Percentiles rank a stretch among this genome's conserved stretches.
Evolutionary conservation across 2,329 filamentous ascomycete genomes (phyloP).

Genomic region (Sporothrix sp.): DNA sequence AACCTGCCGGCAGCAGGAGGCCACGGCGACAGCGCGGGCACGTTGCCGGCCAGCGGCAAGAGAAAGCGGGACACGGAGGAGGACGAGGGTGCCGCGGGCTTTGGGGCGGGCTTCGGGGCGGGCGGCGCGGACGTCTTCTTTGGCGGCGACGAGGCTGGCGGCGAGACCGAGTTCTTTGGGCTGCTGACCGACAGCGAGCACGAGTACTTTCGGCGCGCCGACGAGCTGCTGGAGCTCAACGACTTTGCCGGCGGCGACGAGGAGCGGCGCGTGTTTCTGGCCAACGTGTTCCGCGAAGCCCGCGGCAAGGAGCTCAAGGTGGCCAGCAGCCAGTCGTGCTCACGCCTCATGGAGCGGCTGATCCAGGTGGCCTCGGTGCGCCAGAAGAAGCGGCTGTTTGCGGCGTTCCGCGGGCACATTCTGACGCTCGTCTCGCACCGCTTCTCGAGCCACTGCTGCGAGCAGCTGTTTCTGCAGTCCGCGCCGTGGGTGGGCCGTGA

Average conservation of each 20-base stretch:
- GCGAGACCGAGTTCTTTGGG: slow-evolving; percentile 68
- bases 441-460: slow-evolving; percentile 95
- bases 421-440: slow-evolving; percentile 84
- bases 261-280: slow-evolving; percentile 60
- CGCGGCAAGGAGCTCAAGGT: slow-evolving; percentile 91
- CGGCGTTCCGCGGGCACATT: slow-evolving; percentile 78
- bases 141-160: slow-evolving; percentile 1
- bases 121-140: slow-evolving; percentile 11
- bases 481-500: slow-evolving; percentile 44
- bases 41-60: neutral
- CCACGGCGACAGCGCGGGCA: neutral
- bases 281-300: slow-evolving; percentile 78
- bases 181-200: slow-evolving; percentile 88
- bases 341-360: slow-evolving; percentile 80
- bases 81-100: neutral
- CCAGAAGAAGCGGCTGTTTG: slow-evolving; percentile 82
- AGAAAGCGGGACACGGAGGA: neutral
- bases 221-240: slow-evolving; percentile 82
- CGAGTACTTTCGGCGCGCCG: slow-evolving; percentile 86
- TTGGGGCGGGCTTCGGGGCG: neutral
- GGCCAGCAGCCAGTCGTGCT: slow-evolving; percentile 91
- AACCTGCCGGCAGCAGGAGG: neutral
- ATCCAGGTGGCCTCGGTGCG: slow-evolving; percentile 68
- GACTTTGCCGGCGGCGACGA: slow-evolving; percentile 65
- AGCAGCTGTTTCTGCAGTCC: slow-evolving; percentile 78